Conservation (phyloP, 129 eudicot genomes). For the Scalesia atractyloides region DNA sequence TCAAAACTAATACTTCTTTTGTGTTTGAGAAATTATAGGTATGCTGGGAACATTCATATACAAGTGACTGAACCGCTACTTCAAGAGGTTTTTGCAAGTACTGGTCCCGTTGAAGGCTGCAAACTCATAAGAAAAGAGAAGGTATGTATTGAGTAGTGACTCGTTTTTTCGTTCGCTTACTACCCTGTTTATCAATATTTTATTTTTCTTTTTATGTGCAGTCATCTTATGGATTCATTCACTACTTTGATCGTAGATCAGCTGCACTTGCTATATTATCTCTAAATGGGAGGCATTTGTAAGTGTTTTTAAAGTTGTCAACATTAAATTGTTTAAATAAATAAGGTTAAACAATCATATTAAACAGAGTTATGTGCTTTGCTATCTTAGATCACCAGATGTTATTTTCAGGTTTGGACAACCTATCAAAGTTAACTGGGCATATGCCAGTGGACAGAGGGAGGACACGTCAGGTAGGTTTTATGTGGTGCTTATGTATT, state of each 20-base stretch:
- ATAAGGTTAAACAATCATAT: background rate
- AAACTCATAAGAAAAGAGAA: constrained; percentile 86
- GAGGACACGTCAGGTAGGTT: constrained; percentile 87
- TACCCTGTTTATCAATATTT: constrained; percentile 7
- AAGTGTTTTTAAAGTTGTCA: constrained; percentile 32
- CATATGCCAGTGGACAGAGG: constrained; percentile 94
- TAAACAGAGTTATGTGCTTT: background rate
- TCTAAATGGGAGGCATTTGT: constrained; percentile 94
- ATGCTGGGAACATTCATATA: constrained; percentile 81
- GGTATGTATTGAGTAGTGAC: constrained; percentile 16
- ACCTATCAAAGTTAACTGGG: constrained; percentile 99
- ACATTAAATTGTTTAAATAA: background rate
- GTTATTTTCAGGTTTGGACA: constrained; percentile 78
- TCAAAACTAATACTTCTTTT: constrained; percentile 35
- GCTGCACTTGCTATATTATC: constrained; percentile 86
- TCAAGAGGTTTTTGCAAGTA: constrained; percentile 77
- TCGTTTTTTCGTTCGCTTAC: background rate
- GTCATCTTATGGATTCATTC: constrained; percentile 96
- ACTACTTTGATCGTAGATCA: constrained; percentile 89
- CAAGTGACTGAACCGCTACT: constrained; percentile 92
- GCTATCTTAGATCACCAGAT: constrained; percentile 11
- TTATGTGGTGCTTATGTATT: background rate
- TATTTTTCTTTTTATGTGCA: constrained; percentile 36
- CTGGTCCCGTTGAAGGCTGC: constrained; percentile 92
- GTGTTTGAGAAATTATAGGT: constrained; percentile 69